Percentiles rank a stretch among this genome's conserved stretches.
Conservation (phyloP, 2,329 filamentous ascomycete genomes). For the Cordyceps pruinosa region DNA sequence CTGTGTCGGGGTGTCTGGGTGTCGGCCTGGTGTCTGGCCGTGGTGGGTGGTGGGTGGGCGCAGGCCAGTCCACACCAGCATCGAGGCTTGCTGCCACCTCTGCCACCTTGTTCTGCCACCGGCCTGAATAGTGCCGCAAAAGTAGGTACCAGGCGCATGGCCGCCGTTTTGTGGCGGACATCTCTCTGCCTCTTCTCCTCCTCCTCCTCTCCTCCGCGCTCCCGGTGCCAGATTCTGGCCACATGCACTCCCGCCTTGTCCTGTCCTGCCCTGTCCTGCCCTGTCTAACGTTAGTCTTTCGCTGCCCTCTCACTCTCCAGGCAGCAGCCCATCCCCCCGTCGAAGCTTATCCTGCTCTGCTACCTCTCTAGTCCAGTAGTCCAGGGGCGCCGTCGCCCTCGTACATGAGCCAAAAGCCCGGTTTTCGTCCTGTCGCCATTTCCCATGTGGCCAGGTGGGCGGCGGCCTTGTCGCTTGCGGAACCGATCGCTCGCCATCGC, state of each 20-base stretch:
- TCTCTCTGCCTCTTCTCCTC: background rate
- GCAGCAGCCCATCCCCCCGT: background rate
- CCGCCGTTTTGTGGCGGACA: background rate
- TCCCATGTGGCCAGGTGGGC: background rate
- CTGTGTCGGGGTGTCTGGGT: no score
- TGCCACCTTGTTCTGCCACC: no score
- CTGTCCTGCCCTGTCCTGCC: background rate
- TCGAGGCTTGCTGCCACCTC: no score
- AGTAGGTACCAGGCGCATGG: background rate
- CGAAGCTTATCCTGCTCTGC: constrained; percentile 1
- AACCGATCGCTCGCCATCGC: background rate
- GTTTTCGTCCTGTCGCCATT: background rate
- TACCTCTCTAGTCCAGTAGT: no score
- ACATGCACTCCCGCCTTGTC: constrained; percentile 6
- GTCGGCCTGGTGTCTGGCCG: no score
- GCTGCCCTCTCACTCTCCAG: background rate
- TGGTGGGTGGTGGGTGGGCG: no score
- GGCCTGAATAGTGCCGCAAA: background rate
- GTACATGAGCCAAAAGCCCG: background rate
- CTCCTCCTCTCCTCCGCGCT: background rate
- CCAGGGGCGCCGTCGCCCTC: constrained; percentile 8
- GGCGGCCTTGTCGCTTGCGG: constrained; percentile 6
- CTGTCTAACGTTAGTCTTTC: background rate
- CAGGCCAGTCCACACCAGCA: no score
- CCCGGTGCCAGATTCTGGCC: constrained; percentile 4